phyloP scores from a whole-genome alignment of 169 alveolate species.

The Plasmodium billcollinsi region DNA sequence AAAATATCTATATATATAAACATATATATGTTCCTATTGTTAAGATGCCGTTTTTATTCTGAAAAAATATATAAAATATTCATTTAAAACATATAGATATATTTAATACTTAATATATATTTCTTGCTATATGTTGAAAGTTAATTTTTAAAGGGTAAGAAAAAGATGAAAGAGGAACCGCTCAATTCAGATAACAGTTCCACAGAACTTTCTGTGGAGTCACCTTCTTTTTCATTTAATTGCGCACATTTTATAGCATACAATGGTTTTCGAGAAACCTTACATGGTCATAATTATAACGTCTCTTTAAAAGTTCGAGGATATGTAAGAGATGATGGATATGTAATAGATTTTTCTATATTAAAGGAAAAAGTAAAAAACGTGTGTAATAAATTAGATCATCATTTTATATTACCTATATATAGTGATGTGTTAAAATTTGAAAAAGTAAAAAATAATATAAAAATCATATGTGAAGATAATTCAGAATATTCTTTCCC shows the following conservation, averaged over 20 bases:
- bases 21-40: too few relatives aligned
- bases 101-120: neutral
- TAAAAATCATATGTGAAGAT: conserved; percentile 69
- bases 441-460: conserved; percentile 35
- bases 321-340: conserved; percentile 64
- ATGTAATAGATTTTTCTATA: conserved; percentile 71
- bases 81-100: too few relatives aligned
- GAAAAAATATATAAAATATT: too few relatives aligned
- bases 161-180: conserved; percentile 15
- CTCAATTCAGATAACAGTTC: conserved; percentile 5
- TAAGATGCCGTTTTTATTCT: too few relatives aligned
- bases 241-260: conserved; percentile 77
- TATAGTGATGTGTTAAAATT: conserved; percentile 75
- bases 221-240: conserved; percentile 72
- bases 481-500: conserved; percentile 73
- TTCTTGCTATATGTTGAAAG: neutral
- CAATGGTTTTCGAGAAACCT: conserved; percentile 64
- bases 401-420: conserved; percentile 67
- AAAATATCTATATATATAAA: too few relatives aligned
- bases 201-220: conserved; percentile 60
- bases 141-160: too few relatives aligned
- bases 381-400: conserved; percentile 57
- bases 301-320: conserved; percentile 70
- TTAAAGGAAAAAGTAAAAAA: conserved; percentile 42
- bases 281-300: conserved; percentile 78